Evolutionary conservation across 2,329 filamentous ascomycete genomes (phyloP), one percentile per base, ranked within the genome.

Genomic region (Paracorniculantispora psalliotae): DNA sequence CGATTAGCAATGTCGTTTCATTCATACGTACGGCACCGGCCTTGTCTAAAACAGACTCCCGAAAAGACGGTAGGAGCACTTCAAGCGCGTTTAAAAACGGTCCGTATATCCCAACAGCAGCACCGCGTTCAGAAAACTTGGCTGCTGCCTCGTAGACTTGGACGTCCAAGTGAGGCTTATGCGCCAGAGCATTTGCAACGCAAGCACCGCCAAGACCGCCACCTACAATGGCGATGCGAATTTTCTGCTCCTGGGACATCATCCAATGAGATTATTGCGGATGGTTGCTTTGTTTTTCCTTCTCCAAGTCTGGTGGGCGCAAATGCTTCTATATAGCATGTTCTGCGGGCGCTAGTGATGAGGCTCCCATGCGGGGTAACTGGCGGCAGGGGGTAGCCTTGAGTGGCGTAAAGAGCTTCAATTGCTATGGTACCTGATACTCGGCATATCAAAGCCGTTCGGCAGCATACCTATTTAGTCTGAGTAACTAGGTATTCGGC

Each of bases 91-190:
- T 13, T 15, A 62, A 59, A 0, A 61, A 59, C 17, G 64, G 60
- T 5, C 35, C 35, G 2, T 63, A 23, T 1, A 67, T 30, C 8
- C 64, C 66, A 17, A 68, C 56, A 13, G 63, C 63, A 26, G 64
- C 65, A 26, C 66, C 66, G 1, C 63, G 62, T 33, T 67, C 65
- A 1, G 62, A 63, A 44, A 67, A 67, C n/a, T 62, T 48, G 21
- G 66, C 53, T 17, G 61, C 62, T 10, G 66, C 62, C 35, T 67
- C 63, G 48, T 64, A 68, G n/a, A 67, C 49, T 12, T 64, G 61
- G 1, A 67, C 61, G 10, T 65, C 61, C 13, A 67, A 49, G 35
- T 64, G 62, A 4, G 61, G 39, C 43, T 28, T 19, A 2, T 30
- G 15, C 15, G 39, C 12, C 13, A 68, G 64, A 7, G 67, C 62